Conservation (phyloP, 495 filamentous ascomycete species). For the Pyronema domesticum region DNA sequence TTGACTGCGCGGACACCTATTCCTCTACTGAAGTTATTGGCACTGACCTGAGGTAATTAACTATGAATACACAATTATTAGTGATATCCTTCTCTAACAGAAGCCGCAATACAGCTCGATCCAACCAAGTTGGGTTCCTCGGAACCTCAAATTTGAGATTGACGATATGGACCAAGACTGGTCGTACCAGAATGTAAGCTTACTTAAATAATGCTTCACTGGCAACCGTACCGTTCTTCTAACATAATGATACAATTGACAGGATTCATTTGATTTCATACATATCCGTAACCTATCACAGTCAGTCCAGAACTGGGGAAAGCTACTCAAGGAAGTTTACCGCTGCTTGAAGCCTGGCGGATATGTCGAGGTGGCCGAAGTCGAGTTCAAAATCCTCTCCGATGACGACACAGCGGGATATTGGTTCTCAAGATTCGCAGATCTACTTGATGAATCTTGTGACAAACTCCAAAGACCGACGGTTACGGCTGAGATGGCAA, state of each 20-base stretch:
- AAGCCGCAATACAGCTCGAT: slow-evolving; percentile 25
- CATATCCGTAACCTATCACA: slow-evolving; percentile 42
- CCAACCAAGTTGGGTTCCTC: slow-evolving; percentile 39
- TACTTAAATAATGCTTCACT: too few relatives aligned
- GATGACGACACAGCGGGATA: background rate
- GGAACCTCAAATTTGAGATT: slow-evolving; percentile 49
- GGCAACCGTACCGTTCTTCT: too few relatives aligned
- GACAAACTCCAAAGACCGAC: background rate
- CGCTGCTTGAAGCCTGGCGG: slow-evolving; percentile 15
- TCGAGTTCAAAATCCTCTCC: slow-evolving; percentile 1
- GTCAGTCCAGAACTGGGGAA: slow-evolving; percentile 41
- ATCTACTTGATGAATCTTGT: background rate
- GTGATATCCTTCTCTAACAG: too few relatives aligned
- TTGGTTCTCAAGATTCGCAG: background rate
- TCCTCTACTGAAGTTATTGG: slow-evolving; percentile 44
- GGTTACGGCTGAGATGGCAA: slow-evolving; percentile 6
- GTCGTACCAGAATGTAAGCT: slow-evolving; percentile 31
- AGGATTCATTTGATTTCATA: slow-evolving; percentile 43
- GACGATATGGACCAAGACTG: slow-evolving; percentile 39
- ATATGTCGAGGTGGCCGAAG: slow-evolving; percentile 15
- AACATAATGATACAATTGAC: too few relatives aligned
- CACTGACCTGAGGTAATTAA: slow-evolving; percentile 56
- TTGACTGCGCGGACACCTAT: slow-evolving; percentile 63
- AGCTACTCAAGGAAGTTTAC: slow-evolving; percentile 21
- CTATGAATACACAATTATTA: slow-evolving; percentile 5